Evolutionary conservation across 768 basidiomycete species (phyloP).

Genomic region (Phaeotremella fagi): DNA sequence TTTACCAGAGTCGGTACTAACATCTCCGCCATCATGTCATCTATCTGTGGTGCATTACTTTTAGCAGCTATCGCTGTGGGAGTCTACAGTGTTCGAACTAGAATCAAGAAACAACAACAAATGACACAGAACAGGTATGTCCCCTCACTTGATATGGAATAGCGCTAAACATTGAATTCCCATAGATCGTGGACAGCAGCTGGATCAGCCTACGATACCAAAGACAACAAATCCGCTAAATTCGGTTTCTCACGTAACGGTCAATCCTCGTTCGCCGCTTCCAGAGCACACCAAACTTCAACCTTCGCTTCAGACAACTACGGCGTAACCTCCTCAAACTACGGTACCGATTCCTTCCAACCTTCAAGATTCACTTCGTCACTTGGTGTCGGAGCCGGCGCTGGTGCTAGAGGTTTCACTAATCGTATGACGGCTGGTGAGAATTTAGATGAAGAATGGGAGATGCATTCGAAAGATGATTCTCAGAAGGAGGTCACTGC

Average conservation of each 20-base stretch:
- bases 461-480: constrained; percentile 15
- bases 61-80: constrained; percentile 22
- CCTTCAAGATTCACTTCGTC: neutral
- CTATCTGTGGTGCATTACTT: constrained; percentile 29
- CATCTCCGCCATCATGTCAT: constrained; percentile 21
- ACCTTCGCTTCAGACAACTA: constrained; percentile 16
- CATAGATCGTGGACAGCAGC: constrained; percentile 31
- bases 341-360: constrained; percentile 10
- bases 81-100: constrained; percentile 18
- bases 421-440: constrained; percentile 21
- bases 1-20: neutral
- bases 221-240: constrained; percentile 5
- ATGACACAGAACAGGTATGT: constrained; percentile 19
- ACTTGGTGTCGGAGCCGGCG: constrained; percentile 1
- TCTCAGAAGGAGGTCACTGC: too few relatives aligned
- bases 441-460: constrained; percentile 28
- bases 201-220: constrained; percentile 10
- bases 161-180: neutral
- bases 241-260: constrained; percentile 10
- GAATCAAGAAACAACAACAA: constrained; percentile 15
- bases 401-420: constrained; percentile 25
- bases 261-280: constrained; percentile 15
- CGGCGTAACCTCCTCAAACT: constrained; percentile 23
- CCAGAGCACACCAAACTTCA: constrained; percentile 8
- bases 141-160: neutral